Percentiles rank a stretch among this genome's conserved stretches.
Conservation (phyloP, 371 early-diverging fungal genomes). For the Polyrhizophydium stewartii region DNA sequence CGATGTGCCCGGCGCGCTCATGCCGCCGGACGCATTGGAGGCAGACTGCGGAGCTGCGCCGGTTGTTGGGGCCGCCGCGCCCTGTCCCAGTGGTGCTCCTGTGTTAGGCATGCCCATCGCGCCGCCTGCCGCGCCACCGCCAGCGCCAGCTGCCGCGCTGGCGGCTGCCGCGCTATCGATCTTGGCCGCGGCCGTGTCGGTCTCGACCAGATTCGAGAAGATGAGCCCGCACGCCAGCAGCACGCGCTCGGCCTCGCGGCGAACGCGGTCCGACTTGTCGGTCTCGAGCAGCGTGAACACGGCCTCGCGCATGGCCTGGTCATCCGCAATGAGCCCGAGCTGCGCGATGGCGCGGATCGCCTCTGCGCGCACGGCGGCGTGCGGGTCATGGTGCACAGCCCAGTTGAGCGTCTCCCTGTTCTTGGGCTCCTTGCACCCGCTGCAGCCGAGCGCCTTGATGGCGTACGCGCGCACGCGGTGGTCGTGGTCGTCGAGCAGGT, state of each 20-base stretch:
- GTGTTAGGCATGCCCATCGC: not conserved
- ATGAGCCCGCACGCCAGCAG: conserved; percentile 14
- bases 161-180: not conserved
- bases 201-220: conserved; percentile 4
- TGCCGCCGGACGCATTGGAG: not conserved
- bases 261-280: conserved; percentile 24
- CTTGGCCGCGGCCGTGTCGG: not conserved
- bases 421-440: conserved; percentile 29
- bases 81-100: not conserved
- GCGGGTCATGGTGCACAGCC: conserved; percentile 30
- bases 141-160: not conserved
- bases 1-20: not conserved
- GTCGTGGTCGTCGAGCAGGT: conserved; percentile 24
- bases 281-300: conserved; percentile 25
- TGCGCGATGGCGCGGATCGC: conserved; percentile 25
- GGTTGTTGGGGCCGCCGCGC: not conserved
- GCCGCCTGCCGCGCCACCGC: not conserved
- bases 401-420: conserved; percentile 33
- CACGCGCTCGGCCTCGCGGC: conserved; percentile 30
- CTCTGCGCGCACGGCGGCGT: conserved; percentile 31
- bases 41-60: too few species aligned
- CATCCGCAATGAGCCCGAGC: conserved; percentile 21
- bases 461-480: conserved; percentile 33
- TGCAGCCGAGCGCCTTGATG: conserved; percentile 31
- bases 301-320: conserved; percentile 22